Base-by-base conservation (phyloP, 805 yeast genomes). In the Kluyveromyces nonfermentans region DNA sequence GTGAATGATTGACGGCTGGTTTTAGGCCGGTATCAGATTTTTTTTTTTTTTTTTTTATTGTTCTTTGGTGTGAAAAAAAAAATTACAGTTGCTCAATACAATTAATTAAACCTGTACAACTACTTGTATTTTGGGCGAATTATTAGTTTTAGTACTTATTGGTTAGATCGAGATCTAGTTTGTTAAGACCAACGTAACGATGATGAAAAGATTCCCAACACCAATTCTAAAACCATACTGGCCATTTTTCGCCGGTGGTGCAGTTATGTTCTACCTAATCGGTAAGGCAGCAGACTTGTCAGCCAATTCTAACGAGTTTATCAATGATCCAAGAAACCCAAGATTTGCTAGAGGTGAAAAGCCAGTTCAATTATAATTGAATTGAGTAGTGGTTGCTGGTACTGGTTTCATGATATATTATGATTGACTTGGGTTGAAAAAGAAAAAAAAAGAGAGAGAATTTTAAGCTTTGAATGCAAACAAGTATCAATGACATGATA, bases 311-410 rank as follows among this genome's bases (percentile, higher is more conserved):
- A 75, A 74, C 50, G 94, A 85, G 71, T 87, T 80, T 74, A 78
- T 81, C 70, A 86, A 87, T 68, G 96, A 87, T 71, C 96, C 96
- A 73, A 85, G 95, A 77, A 87, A 87, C 75, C 96, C 96, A 69
- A 82, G 94, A 73, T 84, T 85, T 65, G 72, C 73, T 52, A 69
- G 69, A 55, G 78, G 78, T 60, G 79, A 71, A 58, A 73, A 73
- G 52, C 63, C 68, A 39, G 67, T 67, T 36, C 71, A 69, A 49
- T 49, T 64, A 51, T 60, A 18, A 38, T 14, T 20, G 19, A 15
- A 33, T 12, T 4, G 35, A 15, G 20, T 7, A 33, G 17, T 7
- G n/a, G 35, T 18, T 33, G 35, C 20, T n/a, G n/a, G 35, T 16
- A 5, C 35, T 16, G 39, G 22, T 5, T 36, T 36, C 39, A 36